These are phyloP conservation scores for Astrothelium macrocarpum DNA, from an alignment of 495 filamentous ascomycete species.

Conservation along the genomic window DNA sequence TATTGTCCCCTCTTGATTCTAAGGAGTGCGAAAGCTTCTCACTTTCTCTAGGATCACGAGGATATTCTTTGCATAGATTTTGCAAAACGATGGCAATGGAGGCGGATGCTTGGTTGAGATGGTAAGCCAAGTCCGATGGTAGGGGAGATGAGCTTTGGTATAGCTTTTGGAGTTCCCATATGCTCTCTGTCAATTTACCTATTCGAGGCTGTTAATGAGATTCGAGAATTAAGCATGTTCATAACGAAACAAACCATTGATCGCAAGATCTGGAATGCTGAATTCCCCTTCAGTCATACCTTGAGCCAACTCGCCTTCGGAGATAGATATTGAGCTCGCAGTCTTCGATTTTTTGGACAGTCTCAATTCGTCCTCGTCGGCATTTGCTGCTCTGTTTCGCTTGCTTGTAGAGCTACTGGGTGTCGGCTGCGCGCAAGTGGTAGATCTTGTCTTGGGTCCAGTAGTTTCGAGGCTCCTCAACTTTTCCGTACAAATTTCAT, in stretches of 20 bases:
- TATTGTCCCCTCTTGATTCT: neutral
- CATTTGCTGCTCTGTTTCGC: neutral
- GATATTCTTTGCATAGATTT: neutral
- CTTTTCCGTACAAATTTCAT: neutral
- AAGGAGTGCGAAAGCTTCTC: neutral
- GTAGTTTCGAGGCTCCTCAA: neutral
- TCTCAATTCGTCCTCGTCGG: neutral
- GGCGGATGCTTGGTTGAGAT: neutral
- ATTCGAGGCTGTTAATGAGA: neutral
- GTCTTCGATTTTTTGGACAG: neutral
- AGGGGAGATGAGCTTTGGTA: neutral
- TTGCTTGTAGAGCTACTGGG: neutral
- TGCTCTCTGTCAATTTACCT: neutral
- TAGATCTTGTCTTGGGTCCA: neutral
- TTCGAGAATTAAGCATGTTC: neutral
- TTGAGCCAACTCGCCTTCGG: neutral
- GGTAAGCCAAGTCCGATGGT: neutral
- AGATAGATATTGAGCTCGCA: neutral
- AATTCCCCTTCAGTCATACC: neutral
- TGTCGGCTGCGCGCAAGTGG: too few relatives aligned
- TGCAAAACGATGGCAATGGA: neutral
- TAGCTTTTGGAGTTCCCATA: neutral
- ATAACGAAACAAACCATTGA: neutral
- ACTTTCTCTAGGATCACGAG: neutral
- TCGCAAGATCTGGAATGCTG: neutral